Evolutionary conservation across 257 asterid genomes (phyloP).

Genomic region (Capsicum pubescens): DNA sequence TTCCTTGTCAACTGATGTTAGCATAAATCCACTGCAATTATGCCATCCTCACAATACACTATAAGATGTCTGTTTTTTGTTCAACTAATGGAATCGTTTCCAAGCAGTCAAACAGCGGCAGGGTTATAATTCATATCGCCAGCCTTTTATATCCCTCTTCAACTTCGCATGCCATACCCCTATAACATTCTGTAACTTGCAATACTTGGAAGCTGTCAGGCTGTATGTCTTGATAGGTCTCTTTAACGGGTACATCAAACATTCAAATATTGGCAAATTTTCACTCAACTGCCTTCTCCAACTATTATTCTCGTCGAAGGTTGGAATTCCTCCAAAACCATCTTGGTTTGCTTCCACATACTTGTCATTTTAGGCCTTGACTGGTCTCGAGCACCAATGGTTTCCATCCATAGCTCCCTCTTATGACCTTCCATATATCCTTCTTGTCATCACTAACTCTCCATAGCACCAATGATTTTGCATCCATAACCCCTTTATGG

Average conservation of each 20-base stretch:
- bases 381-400: not conserved
- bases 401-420: not conserved
- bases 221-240: not conserved
- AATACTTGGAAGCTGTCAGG: not conserved
- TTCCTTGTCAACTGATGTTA: not conserved
- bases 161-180: slow-evolving; percentile 11
- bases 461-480: slow-evolving; percentile 1
- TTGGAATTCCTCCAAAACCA: not conserved
- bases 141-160: slow-evolving; percentile 2
- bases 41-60: slow-evolving; percentile 4
- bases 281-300: not conserved
- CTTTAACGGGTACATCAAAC: not conserved
- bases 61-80: not conserved
- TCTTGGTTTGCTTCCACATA: slow-evolving; percentile 1
- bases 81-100: slow-evolving; percentile 20
- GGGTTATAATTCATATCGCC: not conserved
- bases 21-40: not conserved
- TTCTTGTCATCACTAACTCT: not conserved
- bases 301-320: not conserved
- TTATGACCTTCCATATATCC: not conserved
- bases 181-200: slow-evolving; percentile 11
- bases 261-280: not conserved
- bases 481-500: not conserved
- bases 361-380: not conserved
- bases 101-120: slow-evolving; percentile 4